Percentiles rank a stretch among this genome's conserved stretches.
These are phyloP conservation scores for Candida labiduridarum DNA, from an alignment of 1,139 yeast species.

Conservation along the genomic window DNA sequence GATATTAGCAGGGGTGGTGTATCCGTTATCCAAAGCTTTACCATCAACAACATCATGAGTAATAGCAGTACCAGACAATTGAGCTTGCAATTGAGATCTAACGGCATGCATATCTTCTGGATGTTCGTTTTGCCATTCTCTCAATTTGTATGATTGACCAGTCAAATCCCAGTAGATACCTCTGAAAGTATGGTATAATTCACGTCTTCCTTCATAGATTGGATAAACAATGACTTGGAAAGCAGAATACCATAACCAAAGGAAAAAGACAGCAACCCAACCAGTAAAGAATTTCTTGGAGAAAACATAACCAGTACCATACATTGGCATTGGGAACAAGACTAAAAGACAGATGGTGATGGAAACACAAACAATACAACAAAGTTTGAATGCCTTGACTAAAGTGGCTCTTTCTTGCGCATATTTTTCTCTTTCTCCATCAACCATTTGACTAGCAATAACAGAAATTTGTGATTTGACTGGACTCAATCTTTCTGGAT, in stretches of 20 bases:
- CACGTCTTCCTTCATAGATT: conserved; percentile 66
- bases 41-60: conserved; percentile 34
- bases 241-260: conserved; percentile 67
- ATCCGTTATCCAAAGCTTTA: conserved; percentile 24
- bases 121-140: conserved; percentile 69
- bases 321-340: conserved; percentile 90
- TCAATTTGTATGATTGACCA: conserved; percentile 71
- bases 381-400: conserved; percentile 54
- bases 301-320: conserved; percentile 72
- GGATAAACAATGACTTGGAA: conserved; percentile 63
- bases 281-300: conserved; percentile 76
- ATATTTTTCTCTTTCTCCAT: conserved; percentile 32
- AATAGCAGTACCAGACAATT: conserved; percentile 26
- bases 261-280: conserved; percentile 75
- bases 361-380: conserved; percentile 55
- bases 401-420: conserved; percentile 50
- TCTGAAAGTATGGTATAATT: conserved; percentile 61
- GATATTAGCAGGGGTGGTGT: conserved; percentile 24
- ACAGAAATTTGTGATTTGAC: conserved; percentile 37
- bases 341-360: conserved; percentile 64
- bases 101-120: conserved; percentile 75
- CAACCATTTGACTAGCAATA: conserved; percentile 49
- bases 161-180: conserved; percentile 84
- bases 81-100: conserved; percentile 55
- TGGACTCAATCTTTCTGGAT: conserved; percentile 41